Evolutionary conservation across 164 flowering plant species (phyloP), one percentile per base, ranked within the genome.

Genomic region (Annona squamosa): DNA sequence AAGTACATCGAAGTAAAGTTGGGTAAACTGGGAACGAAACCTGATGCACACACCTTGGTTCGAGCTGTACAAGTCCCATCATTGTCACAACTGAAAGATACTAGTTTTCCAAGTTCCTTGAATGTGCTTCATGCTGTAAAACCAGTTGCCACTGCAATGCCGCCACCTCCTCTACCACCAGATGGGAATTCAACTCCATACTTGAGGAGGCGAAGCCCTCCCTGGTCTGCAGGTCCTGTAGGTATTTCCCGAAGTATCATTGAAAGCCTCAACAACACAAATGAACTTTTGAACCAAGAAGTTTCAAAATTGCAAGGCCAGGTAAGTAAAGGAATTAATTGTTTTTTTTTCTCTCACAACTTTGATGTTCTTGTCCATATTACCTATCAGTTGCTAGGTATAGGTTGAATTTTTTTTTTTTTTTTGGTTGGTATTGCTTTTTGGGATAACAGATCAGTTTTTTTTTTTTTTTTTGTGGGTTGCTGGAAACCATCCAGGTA

Each of bases 201-300:
- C 80, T 71, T 90, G 37, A 83, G 98, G 75, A 86, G 80, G 78
- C 90, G 89, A 57, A 90, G 95, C 80, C 94, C 98, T 72, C 89
- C 94, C 72, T 87, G 88, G 44, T 82, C 87, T 64, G 77, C 76
- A 41, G 75, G 85, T 71, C 90, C 93, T 69, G 84, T 78, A 13
- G 83, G 82, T 74, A 26, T 26, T 26, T 88, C 98, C 4, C 88
- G 86, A 79, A 83, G 89, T 76, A 80, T 86, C 48, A 80, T 90
- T 76, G 98, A 93, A 57, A 86, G 82, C 70, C 87, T 93, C 4
- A 88, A 77, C 84, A 91, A 84, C 81, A 80, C 90, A 13, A 93
- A 91, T 82, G 97, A 90, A 13, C 65, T 78, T 71, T 74, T 93
- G 74, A 88, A 82, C 70, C 91, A 91, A 81, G 97, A 93, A 82